Percentiles rank a stretch among this genome's conserved stretches.
Conservation (phyloP, 73 alveolate genomes). For the Tetrahymena elliotti region DNA sequence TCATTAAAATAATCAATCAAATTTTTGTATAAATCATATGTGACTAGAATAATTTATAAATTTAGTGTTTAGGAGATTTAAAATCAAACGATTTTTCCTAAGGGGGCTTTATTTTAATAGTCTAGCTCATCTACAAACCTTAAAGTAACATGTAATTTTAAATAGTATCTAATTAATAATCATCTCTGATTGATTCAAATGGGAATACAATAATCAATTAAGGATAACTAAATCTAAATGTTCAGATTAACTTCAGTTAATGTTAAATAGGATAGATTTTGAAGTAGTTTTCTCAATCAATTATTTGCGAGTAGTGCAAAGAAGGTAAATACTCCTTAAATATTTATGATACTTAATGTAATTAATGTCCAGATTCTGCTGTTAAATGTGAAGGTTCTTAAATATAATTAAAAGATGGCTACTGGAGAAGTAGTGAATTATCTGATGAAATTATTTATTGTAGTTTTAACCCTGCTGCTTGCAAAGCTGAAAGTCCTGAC, state of each 20-base stretch:
- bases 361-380: not conserved
- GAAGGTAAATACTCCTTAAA: not conserved
- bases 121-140: not conserved
- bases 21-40: not conserved
- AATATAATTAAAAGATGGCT: not conserved
- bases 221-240: not conserved
- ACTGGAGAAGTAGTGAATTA: not conserved
- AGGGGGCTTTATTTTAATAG: not conserved
- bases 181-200: not conserved
- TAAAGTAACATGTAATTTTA: not conserved
- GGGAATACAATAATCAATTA: not conserved
- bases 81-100: not conserved
- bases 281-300: not conserved
- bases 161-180: not conserved
- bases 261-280: not conserved
- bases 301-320: not conserved
- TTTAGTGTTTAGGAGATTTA: not conserved
- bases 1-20: no score
- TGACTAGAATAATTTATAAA: not conserved
- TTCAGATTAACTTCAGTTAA: not conserved
- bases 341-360: not conserved
- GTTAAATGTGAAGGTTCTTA: not conserved
- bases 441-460: not conserved
- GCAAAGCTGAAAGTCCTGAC: not conserved
- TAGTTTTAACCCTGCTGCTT: not conserved